A percentile compares a stretch with the other conserved stretches of the same genome.
Conservation (phyloP, 495 filamentous ascomycete genomes). For the Penicillium steckii region DNA sequence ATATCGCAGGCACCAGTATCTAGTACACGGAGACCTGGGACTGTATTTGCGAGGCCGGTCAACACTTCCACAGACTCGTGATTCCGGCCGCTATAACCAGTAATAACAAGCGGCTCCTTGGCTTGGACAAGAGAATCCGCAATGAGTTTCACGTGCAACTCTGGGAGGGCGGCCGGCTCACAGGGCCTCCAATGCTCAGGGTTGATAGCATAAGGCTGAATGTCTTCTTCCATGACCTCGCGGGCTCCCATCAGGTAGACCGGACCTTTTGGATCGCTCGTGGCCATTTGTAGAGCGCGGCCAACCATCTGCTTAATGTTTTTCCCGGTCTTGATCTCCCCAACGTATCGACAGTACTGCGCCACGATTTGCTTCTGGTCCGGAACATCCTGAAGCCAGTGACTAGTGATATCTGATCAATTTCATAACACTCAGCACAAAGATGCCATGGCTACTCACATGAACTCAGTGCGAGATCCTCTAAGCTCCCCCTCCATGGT, state of each 20-base stretch:
- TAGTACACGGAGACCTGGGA: constrained; percentile 78
- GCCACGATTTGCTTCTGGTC: constrained; percentile 89
- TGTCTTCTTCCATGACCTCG: constrained; percentile 92
- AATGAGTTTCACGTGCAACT: constrained; percentile 63
- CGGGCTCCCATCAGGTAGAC: constrained; percentile 83
- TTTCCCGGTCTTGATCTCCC: constrained; percentile 84
- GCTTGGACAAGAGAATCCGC: constrained; percentile 69
- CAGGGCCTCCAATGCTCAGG: constrained; percentile 76
- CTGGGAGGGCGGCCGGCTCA: constrained; percentile 69
- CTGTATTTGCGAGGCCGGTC: constrained; percentile 73
- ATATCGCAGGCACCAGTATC: constrained; percentile 93
- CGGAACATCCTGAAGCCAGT: constrained; percentile 96
- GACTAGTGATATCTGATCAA: constrained; percentile 34
- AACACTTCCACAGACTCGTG: constrained; percentile 66
- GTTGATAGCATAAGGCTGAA: constrained; percentile 73
- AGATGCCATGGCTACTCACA: too few species aligned
- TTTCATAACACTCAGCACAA: too few species aligned
- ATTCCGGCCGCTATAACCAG: constrained; percentile 82
- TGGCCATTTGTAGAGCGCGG: constrained; percentile 83
- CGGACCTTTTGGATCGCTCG: constrained; percentile 75
- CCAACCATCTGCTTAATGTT: constrained; percentile 97
- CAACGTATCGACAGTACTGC: constrained; percentile 90
- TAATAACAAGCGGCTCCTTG: constrained; percentile 74
- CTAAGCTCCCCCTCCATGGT: constrained; percentile 90
- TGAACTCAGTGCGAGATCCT: constrained; percentile 88